Percentiles rank a stretch among this genome's conserved stretches.
Conservation (phyloP, 306 rosid species). For the Leucaena leucocephala region DNA sequence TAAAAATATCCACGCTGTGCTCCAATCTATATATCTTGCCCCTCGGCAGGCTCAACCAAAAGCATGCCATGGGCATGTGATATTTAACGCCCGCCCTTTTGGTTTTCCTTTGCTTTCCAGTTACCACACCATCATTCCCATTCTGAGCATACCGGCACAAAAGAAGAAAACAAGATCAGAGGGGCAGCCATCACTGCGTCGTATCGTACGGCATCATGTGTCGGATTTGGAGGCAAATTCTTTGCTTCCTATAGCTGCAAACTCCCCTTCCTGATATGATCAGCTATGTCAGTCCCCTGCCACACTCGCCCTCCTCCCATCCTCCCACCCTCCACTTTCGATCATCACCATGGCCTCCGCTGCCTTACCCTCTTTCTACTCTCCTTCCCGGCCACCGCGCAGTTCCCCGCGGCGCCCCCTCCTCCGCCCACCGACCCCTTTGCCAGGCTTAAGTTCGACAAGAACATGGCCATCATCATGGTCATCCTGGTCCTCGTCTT, state of each 20-base stretch:
- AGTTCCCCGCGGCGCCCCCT: not conserved
- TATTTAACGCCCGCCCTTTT: not conserved
- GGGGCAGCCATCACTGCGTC: not conserved
- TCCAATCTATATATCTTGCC: not conserved
- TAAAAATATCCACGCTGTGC: not conserved
- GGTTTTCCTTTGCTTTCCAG: constrained; percentile 16
- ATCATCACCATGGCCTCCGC: not conserved
- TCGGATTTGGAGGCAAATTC: not conserved
- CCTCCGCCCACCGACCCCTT: not conserved
- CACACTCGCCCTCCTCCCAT: not conserved
- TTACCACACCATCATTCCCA: constrained; percentile 11
- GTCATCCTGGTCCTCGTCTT: constrained; percentile 46
- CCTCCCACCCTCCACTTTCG: too few relatives aligned
- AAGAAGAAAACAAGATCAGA: not conserved
- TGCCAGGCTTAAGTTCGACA: constrained; percentile 30
- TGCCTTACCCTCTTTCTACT: constrained; percentile 17
- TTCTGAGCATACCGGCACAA: not conserved
- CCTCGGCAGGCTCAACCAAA: not conserved
- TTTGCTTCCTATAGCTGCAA: not conserved
- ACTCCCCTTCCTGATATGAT: not conserved
- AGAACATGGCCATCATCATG: constrained; percentile 48
- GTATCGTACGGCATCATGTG: not conserved
- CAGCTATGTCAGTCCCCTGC: constrained; percentile 19
- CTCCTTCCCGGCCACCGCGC: constrained; percentile 35
- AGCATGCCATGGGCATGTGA: not conserved